Percentiles rank a stretch among this genome's conserved stretches.
Conservation (phyloP, 495 filamentous ascomycete species). For the Penicillium mononematosum region DNA sequence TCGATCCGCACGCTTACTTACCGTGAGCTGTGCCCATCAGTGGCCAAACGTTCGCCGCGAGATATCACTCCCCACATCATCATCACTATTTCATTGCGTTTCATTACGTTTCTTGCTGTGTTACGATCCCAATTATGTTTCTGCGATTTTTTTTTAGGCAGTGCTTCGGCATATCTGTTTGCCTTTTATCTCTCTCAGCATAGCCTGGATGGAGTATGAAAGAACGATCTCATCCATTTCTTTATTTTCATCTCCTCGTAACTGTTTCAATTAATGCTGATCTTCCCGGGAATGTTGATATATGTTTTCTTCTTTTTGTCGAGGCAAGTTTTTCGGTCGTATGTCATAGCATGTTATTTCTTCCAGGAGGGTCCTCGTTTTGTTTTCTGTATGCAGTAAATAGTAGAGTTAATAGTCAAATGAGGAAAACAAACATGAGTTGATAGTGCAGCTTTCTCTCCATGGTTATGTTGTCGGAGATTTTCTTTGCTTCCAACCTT, state of each 20-base stretch:
- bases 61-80: constrained; percentile 7
- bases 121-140: constrained; percentile 13
- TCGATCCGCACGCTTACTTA: constrained; percentile 12
- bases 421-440: background rate
- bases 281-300: background rate
- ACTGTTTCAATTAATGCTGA: constrained; percentile 5
- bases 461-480: background rate
- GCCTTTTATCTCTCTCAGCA: constrained; percentile 35
- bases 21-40: constrained; percentile 13
- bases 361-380: background rate
- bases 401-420: background rate
- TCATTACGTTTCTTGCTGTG: constrained; percentile 14
- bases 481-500: background rate
- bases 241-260: constrained; percentile 7
- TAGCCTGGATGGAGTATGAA: constrained; percentile 49
- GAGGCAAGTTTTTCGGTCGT: background rate
- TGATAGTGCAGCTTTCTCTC: background rate
- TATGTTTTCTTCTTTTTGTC: background rate
- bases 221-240: constrained; percentile 35
- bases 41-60: constrained; percentile 7
- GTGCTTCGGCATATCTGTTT: constrained; percentile 13
- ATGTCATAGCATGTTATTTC: background rate
- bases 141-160: constrained; percentile 17
- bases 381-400: background rate
- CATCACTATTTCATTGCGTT: constrained; percentile 11